Base-by-base conservation (phyloP, 495 filamentous ascomycete genomes). In the Barbatosphaeria neglecta region DNA sequence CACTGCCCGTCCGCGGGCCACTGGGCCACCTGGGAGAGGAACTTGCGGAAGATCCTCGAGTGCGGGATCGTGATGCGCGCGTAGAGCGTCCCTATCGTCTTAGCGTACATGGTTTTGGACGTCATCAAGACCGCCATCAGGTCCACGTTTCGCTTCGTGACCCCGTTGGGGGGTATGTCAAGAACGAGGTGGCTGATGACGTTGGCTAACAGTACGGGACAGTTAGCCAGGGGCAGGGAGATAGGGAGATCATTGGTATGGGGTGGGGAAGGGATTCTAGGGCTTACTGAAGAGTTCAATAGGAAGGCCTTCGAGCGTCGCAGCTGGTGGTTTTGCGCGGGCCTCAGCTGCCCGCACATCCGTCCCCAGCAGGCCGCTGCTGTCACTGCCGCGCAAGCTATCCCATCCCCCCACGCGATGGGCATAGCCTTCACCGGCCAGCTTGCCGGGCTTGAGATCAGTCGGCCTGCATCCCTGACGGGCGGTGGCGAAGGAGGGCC, bases 1-100 rank as follows among this genome's bases (percentile, higher is more conserved):
- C 92, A 78, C 25, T 81, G 84, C 16, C 87, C 87, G 43, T 90
- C 70, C 11, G 80, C 75, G 11, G 80, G 80, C 59, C 90, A 78
- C 41, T 74, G 69, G 15, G 72, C 64, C 54, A 92, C 86, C 55
- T 87, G 85, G 46, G 72, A 66, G 24, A 90, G 75, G 49, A 90
- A 87, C 65, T 94, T 94, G 54, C 80, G 82, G 65, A 90, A 94
- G 60, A 90, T 86, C 38, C 81, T 64, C 13, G 87, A 92, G 65
- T 90, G 87, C 5, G 87, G 87, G 55, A 94, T 82, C 19, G 86
- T 90, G 69, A 92, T 85, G 59, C 84, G 80, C 53, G 76, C 72
- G 69, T 92, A 92, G 33, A 94, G 75, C 37, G 86, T 86, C 39
- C 74, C 76, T 23, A 92, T 67, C 13, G 87, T 90, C 18, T 83